Evolutionary conservation across 1,139 yeast genomes (phyloP), one percentile per base, ranked within the genome.

Genomic region (Yamadazyma dendronema): DNA sequence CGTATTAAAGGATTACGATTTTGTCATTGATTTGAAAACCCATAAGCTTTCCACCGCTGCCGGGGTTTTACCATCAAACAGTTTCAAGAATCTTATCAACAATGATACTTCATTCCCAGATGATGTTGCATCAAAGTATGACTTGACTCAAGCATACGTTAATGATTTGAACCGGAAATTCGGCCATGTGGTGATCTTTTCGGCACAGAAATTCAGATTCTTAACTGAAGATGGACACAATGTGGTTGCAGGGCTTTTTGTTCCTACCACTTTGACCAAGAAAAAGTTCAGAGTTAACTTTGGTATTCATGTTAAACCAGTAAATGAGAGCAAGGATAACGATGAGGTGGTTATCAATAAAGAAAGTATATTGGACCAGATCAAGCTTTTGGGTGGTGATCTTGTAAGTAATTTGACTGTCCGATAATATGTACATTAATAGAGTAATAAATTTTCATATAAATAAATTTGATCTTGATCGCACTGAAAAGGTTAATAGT

Each of bases 1-100:
- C 2, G 89, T 95, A 0, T 66, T 86, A 43, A 73, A 75, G 42
- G 97, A 90, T 60, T 92, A 83, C 54, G 96, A 90, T 56, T 79
- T 92, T 50, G 81, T 82, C 10, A 71, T 90, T 41, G 71, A 74
- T 36, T 64, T 87, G 35, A 76, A 74, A 48, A 64, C 77, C 14
- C 57, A 42, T 11, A 72, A 75, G 34, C 56, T 72, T 35, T 61
- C 68, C 28, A 54, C 66, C 3, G 61, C 72, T 5, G 72, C 80
- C 3, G 92, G 92, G 46, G 62, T 83, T 8, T 55, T 79, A 38
- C 78, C 79, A 10, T 58, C 70, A 3, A 61, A 67, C 35, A 34
- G 36, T 30, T 86, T 77, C 67, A 86, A 85, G 59, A 89, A 89
- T 56, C 67, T 89, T 49, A 52, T 65, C 35, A 63, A 73, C 12